phyloP scores from a whole-genome alignment of 805 yeast genomes.

The Schwanniomyces sp. region DNA sequence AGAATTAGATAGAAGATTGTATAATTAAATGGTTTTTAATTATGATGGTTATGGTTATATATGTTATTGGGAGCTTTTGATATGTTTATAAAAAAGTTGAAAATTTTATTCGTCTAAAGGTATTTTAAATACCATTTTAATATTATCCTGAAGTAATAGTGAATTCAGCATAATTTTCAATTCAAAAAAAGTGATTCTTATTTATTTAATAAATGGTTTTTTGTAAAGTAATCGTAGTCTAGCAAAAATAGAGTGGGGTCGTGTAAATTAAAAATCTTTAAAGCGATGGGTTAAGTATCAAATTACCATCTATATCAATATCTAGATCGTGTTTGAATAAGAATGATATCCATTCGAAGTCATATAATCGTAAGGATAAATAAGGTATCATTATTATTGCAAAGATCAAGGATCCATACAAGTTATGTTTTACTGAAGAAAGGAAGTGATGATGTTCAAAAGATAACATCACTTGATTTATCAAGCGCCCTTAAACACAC shows the following conservation, averaged over 20 bases:
- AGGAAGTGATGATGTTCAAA: slow-evolving; percentile 3
- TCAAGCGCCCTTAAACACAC: slow-evolving; percentile 11
- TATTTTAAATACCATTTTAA: not conserved
- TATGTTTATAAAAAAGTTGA: not conserved
- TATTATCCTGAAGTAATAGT: not conserved
- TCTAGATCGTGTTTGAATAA: not conserved
- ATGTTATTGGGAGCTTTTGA: not conserved
- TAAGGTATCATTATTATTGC: not conserved
- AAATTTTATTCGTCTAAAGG: not conserved
- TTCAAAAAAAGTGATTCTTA: not conserved
- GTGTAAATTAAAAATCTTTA: not conserved
- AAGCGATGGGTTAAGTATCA: not conserved
- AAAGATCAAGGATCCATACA: not conserved
- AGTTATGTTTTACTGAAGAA: not conserved
- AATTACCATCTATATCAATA: not conserved
- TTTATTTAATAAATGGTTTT: not conserved
- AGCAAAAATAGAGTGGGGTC: not conserved
- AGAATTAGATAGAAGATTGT: slow-evolving; percentile 71
- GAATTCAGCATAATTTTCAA: not conserved
- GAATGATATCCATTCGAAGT: not conserved
- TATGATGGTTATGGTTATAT: not conserved
- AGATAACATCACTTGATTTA: slow-evolving; percentile 7
- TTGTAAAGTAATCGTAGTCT: not conserved
- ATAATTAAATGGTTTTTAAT: slow-evolving; percentile 28
- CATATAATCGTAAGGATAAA: not conserved